Base-by-base conservation (phyloP, 1,139 yeast genomes). In the Nakaseomyces uthaithaninus region DNA sequence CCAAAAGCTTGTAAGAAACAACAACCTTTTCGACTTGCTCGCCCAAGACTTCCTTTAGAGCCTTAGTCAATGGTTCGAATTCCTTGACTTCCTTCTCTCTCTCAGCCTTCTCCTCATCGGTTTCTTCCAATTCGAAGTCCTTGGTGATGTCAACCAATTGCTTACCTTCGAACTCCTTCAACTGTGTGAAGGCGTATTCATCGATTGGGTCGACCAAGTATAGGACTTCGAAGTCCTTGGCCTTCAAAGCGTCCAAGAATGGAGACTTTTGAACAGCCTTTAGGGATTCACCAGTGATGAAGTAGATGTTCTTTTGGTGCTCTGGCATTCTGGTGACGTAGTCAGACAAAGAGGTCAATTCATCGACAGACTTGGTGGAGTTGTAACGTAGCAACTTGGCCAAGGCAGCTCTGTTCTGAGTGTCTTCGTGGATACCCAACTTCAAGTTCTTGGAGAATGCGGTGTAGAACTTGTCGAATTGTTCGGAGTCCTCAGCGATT, bases 271-370 rank as follows among this genome's bases (percentile, higher is more conserved):
- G 96, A 63, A 93, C 95, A 57, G 95, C 89, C 80, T 91, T 89
- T 66, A 86, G 69, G 45, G 95, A 80, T 75, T 93, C 98, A 80
- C 98, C 99, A 66, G 98, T 91, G 68, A 91, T 91, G 80, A 77
- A 91, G 80, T 91, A 91, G 63, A 91, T 86, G 77, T 93, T 91
- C 93, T 93, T 89, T 77, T 91, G 99, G 76, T 86, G 96, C 72
- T 86, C 96, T 68, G 93, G 95, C 99, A 91, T 91, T 74, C 98
- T 86, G 57, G 97, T 91, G 53, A 93, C 94, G 73, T 91, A 91
- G 73, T 91, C 99, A 59, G 93, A 71, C 64, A 91, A 77, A 38
- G 98, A 89, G 57, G 97, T 91, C 68, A 75, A 68, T 74, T 91
- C 98, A 64, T 89, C 98, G 55, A 77, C 64, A 50, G 96, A 82